These are phyloP conservation scores for Zygosaccharomyces sapae DNA, from an alignment of 1,139 yeast species.

Conservation along the genomic window DNA sequence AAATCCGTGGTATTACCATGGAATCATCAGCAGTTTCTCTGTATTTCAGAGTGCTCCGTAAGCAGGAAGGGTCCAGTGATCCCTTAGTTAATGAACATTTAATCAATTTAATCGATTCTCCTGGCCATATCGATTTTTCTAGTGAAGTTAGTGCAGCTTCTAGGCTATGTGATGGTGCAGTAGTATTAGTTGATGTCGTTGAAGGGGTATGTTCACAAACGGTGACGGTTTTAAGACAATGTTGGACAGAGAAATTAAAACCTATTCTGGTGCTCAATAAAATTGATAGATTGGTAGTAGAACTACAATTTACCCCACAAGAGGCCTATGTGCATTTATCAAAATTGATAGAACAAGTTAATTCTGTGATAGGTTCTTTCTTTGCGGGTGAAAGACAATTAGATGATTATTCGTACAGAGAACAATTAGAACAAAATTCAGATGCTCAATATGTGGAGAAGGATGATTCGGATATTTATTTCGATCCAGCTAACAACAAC, in stretches of 20 bases:
- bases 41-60: slow-evolving; percentile 64
- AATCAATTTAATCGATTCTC: slow-evolving; percentile 92
- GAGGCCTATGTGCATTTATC: slow-evolving; percentile 84
- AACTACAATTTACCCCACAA: slow-evolving; percentile 71
- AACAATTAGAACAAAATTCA: slow-evolving; percentile 48
- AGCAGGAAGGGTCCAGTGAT: slow-evolving; percentile 41
- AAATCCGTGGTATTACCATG: slow-evolving; percentile 94
- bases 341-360: slow-evolving; percentile 83
- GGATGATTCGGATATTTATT: slow-evolving; percentile 81
- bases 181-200: slow-evolving; percentile 90
- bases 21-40: slow-evolving; percentile 90
- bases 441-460: slow-evolving; percentile 63
- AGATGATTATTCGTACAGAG: slow-evolving; percentile 82
- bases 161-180: slow-evolving; percentile 93
- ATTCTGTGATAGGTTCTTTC: slow-evolving; percentile 90
- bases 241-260: slow-evolving; percentile 89
- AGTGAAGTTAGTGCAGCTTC: slow-evolving; percentile 96
- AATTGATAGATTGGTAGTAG: slow-evolving; percentile 79
- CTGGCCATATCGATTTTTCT: slow-evolving; percentile 96
- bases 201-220: slow-evolving; percentile 99
- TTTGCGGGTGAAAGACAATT: slow-evolving; percentile 92
- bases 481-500: slow-evolving; percentile 84
- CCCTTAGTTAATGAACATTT: slow-evolving; percentile 66
- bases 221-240: slow-evolving; percentile 87
- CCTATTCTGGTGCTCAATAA: slow-evolving; percentile 88